Evolutionary conservation across 2,329 filamentous ascomycete species (phyloP).

Genomic region (Chaetomium globosum): DNA sequence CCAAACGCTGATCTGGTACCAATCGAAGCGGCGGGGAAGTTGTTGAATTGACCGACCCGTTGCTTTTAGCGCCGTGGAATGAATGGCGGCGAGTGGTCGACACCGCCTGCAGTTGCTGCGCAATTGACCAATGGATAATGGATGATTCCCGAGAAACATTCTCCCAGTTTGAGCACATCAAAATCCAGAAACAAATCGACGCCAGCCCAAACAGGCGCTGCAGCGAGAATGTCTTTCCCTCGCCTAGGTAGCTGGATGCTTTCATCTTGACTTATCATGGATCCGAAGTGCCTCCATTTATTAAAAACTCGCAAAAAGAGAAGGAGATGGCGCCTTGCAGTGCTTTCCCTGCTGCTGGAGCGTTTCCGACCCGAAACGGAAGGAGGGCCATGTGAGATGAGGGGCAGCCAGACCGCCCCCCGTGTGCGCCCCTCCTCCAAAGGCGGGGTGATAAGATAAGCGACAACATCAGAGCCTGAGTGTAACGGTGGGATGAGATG

Average conservation of each 20-base stretch:
- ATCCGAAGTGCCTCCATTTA: neutral
- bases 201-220: neutral
- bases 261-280: neutral
- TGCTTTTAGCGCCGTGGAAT: conserved; percentile 13
- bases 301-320: neutral
- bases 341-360: neutral
- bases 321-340: neutral
- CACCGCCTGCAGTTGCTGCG: conserved; percentile 9
- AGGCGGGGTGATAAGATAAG: conserved; percentile 31
- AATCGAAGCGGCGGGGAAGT: conserved; percentile 17
- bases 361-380: conserved; percentile 11
- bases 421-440: conserved; percentile 9
- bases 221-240: neutral
- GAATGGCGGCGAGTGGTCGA: neutral
- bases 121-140: conserved; percentile 21
- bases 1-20: conserved; percentile 21
- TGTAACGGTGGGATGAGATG: conserved; percentile 1
- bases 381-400: neutral
- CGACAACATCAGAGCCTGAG: neutral
- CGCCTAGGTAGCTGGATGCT: neutral
- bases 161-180: neutral
- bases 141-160: neutral
- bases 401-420: neutral
- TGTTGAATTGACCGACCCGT: neutral
- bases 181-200: conserved; percentile 1